These are phyloP conservation scores for Stephania japonica DNA, from an alignment of 164 flowering plant genomes.

Conservation along the genomic window DNA sequence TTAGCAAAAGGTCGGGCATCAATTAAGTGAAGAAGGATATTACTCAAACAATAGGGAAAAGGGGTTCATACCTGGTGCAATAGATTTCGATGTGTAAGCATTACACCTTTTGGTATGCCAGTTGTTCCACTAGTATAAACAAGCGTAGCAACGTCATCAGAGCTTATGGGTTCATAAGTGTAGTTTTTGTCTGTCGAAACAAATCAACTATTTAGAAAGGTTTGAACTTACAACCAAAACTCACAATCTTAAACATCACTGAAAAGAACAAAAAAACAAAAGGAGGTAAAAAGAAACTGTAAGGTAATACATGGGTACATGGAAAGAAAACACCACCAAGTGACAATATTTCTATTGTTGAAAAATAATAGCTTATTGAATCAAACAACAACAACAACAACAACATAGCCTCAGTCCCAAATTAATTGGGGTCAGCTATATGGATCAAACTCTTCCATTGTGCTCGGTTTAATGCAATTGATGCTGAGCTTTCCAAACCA, in stretches of 20 bases:
- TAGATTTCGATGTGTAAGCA: constrained; percentile 88
- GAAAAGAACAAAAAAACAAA: not conserved
- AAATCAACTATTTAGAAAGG: constrained; percentile 8
- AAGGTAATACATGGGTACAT: too few species aligned
- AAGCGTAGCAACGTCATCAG: constrained; percentile 84
- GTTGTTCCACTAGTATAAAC: constrained; percentile 96
- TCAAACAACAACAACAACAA: too few species aligned
- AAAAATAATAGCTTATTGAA: not conserved
- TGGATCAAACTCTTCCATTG: too few species aligned
- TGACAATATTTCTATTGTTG: not conserved
- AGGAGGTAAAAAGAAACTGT: not conserved
- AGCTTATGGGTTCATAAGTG: constrained; percentile 54
- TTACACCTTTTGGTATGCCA: constrained; percentile 90
- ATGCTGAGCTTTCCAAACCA: too few species aligned
- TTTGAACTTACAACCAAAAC: not conserved
- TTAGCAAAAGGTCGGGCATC: not conserved
- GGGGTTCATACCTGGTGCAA: constrained; percentile 71
- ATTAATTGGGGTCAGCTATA: too few species aligned
- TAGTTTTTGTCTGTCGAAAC: constrained; percentile 38
- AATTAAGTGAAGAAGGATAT: not conserved
- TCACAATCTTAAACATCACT: not conserved
- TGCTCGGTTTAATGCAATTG: too few species aligned
- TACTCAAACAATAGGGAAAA: not conserved
- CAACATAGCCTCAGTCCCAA: too few species aligned
- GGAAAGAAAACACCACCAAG: not conserved